Percentiles rank a stretch among this genome's conserved stretches.
Conservation (phyloP, 805 yeast species). For the Sungouiella thailandica region DNA sequence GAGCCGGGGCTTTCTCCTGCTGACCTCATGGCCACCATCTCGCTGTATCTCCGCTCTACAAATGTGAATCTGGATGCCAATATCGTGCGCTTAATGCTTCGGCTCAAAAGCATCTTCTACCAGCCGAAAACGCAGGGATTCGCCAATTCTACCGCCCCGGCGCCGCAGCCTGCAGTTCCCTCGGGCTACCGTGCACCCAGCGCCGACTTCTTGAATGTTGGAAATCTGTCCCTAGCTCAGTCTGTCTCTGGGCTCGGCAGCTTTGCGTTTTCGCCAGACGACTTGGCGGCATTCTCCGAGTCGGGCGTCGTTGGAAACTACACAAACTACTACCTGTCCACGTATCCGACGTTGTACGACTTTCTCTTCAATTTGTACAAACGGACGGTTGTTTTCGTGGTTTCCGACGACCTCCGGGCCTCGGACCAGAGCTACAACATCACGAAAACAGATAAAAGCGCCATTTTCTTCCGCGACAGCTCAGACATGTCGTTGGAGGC, state of each 20-base stretch:
- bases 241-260: conserved; percentile 16
- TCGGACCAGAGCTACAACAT: conserved; percentile 19
- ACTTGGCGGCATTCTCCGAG: conserved; percentile 9
- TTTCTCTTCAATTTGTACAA: conserved; percentile 24
- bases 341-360: conserved; percentile 24
- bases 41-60: conserved; percentile 17
- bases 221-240: conserved; percentile 28
- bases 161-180: neutral
- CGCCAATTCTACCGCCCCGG: conserved; percentile 1
- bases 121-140: neutral
- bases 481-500: conserved; percentile 5
- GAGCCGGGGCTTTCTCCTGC: conserved; percentile 23
- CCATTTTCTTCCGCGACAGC: conserved; percentile 10
- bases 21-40: conserved; percentile 17
- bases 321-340: conserved; percentile 14
- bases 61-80: conserved; percentile 33
- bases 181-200: conserved; percentile 1
- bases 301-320: neutral
- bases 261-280: conserved; percentile 25
- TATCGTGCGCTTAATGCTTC: conserved; percentile 26
- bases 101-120: conserved; percentile 27
- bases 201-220: conserved; percentile 11
- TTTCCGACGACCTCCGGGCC: conserved; percentile 17
- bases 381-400: conserved; percentile 24
- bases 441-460: conserved; percentile 17